Evolutionary conservation across 352 stramenopile species (phyloP), one percentile per base, ranked within the genome.

Genomic region (Phytophthora fragariaefolia): DNA sequence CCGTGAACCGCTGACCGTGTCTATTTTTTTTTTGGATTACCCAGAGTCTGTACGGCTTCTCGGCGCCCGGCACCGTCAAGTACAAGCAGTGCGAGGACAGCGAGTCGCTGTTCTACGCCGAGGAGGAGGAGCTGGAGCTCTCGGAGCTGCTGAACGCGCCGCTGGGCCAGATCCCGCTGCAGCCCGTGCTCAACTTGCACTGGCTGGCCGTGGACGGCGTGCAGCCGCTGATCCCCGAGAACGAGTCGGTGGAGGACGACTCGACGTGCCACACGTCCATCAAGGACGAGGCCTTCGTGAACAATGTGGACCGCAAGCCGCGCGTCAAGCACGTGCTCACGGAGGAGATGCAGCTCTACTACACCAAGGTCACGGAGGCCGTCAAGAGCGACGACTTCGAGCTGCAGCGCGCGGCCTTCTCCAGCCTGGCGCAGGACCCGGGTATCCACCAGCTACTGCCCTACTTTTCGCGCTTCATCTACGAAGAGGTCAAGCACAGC

Each of bases 311-410:
- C 64, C 77, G 85, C 55, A 93, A 93, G 60, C 87, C 81, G 17
- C 77, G 91, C 12, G 85, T 93, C 27, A 95, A 95, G 68, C 87
- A 95, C 75, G 85, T 95, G 56, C 72, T 97, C 34, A 94, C 89
- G 4, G 84, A 95, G 47, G 90, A 97, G 71, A 94, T 97, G 83
- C 89, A 96, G 59, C 63, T 96, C 6, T 97, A 96, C 74, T 97
- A 92, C 58, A 87, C 84, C n/a, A 95, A 91, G 58, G 84, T 95
- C 47, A 95, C 85, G 34, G 85, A 93, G 9, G 87, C 87, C 0
- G 73, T 95, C 57, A 92, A 93, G 59, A 83, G 79, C 61, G 82
- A 86, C 63, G 83, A 91, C 55, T 82, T 81, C 28, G 79, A 89
- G 65, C 72, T 89, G 40, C 85, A 93, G 70, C 82, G 85, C 36